Evolutionary conservation across 2,329 filamentous ascomycete species (phyloP).

Genomic region (Fusarium compactum): DNA sequence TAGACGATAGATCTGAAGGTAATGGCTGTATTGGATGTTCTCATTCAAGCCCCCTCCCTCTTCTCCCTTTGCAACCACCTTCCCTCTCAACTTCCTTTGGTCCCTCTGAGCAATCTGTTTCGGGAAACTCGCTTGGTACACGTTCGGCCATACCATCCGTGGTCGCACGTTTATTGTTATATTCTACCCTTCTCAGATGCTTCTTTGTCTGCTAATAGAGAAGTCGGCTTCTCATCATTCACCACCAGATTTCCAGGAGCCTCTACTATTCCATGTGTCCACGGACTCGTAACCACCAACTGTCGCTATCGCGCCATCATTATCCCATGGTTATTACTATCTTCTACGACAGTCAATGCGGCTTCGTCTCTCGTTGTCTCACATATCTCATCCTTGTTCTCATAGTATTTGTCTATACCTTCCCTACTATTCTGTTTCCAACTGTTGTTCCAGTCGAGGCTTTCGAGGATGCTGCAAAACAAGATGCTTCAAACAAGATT

Average conservation of each 20-base stretch:
- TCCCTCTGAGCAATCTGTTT: not conserved
- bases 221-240: constrained; percentile 9
- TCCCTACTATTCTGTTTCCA: constrained; percentile 63
- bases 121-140: not conserved
- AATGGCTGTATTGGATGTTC: too few species aligned
- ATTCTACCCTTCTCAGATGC: constrained; percentile 23
- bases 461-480: constrained; percentile 7
- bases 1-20: too few species aligned
- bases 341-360: constrained; percentile 62
- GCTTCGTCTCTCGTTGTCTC: constrained; percentile 65
- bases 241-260: not conserved
- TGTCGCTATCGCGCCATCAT: constrained; percentile 29
- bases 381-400: constrained; percentile 64
- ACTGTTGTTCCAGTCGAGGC: not conserved
- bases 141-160: too few species aligned
- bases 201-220: constrained; percentile 6
- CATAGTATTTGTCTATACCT: constrained; percentile 65
- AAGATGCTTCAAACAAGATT: constrained; percentile 56
- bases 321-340: constrained; percentile 46
- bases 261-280: not conserved
- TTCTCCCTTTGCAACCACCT: not conserved
- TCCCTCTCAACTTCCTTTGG: not conserved
- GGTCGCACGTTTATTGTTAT: not conserved
- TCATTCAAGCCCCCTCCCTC: not conserved
- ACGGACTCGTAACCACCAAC: not conserved